Evolutionary conservation across 2,329 filamentous ascomycete genomes (phyloP).

Genomic region (Penicillium sp.): DNA sequence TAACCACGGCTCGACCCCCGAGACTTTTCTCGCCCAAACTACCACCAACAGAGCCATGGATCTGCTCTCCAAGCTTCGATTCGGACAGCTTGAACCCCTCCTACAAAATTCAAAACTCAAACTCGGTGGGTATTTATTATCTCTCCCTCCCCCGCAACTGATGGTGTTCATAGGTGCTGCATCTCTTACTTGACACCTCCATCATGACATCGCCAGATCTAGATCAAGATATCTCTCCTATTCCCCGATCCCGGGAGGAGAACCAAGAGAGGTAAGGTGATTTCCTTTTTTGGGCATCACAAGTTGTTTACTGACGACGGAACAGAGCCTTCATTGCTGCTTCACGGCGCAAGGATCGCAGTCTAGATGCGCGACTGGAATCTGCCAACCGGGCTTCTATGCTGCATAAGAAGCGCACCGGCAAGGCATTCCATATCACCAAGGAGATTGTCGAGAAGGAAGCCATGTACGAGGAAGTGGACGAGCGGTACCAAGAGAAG

Average conservation of each 20-base stretch:
- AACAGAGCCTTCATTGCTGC: conserved; percentile 82
- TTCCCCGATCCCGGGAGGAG: conserved; percentile 40
- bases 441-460: conserved; percentile 84
- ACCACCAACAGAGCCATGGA: conserved; percentile 19
- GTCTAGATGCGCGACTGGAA: conserved; percentile 78
- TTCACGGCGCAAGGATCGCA: conserved; percentile 78
- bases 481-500: conserved; percentile 59
- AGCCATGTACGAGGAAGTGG: conserved; percentile 95
- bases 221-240: conserved; percentile 30
- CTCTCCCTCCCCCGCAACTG: not conserved
- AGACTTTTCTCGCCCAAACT: conserved; percentile 21
- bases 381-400: conserved; percentile 84
- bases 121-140: conserved; percentile 1
- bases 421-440: conserved; percentile 72
- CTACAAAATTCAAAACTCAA: conserved; percentile 2
- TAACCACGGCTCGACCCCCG: conserved; percentile 11
- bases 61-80: conserved; percentile 9
- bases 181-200: not conserved
- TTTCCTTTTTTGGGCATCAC: not conserved
- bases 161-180: not conserved
- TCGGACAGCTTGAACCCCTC: conserved; percentile 14
- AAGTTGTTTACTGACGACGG: conserved; percentile 5
- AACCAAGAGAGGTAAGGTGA: conserved; percentile 43
- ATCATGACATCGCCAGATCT: conserved; percentile 26
- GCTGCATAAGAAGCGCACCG: conserved; percentile 82